Conservation (phyloP, 441 rosid species). For the Isatis lusitanica region DNA sequence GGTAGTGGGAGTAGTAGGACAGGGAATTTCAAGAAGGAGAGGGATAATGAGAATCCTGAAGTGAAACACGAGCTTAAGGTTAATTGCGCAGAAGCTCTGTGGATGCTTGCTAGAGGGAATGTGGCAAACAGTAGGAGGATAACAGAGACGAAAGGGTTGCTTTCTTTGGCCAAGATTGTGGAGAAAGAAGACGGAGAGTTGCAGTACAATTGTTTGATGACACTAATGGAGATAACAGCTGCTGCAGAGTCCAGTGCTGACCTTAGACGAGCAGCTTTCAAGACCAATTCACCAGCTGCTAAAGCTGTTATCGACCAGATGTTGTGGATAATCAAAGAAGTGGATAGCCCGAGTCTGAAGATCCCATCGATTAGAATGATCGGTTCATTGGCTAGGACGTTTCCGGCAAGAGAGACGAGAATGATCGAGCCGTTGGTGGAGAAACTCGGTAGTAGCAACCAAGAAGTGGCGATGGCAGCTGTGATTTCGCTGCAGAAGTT, state of each 20-base stretch:
- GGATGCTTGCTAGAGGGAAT: constrained; percentile 66
- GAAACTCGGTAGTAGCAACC: constrained; percentile 41
- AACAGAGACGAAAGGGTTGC: constrained; percentile 70
- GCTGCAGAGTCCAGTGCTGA: constrained; percentile 60
- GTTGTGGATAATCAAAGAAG: constrained; percentile 47
- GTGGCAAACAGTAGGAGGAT: constrained; percentile 57
- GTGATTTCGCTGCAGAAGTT: constrained; percentile 60
- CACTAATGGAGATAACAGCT: constrained; percentile 62
- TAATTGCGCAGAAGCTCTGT: constrained; percentile 50
- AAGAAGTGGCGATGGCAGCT: constrained; percentile 53
- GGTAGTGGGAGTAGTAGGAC: constrained; percentile 43
- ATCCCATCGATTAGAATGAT: constrained; percentile 56
- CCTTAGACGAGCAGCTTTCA: constrained; percentile 64
- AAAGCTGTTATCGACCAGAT: constrained; percentile 68
- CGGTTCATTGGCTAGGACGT: constrained; percentile 65
- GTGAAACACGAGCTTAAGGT: constrained; percentile 53
- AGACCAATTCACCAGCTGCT: constrained; percentile 67
- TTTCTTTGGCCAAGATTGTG: constrained; percentile 61
- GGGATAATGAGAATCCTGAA: constrained; percentile 60
- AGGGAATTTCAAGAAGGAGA: constrained; percentile 46
- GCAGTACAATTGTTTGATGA: constrained; percentile 61
- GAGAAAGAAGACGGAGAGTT: constrained; percentile 56
- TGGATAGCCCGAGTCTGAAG: constrained; percentile 44
- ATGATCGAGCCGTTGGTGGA: constrained; percentile 52
- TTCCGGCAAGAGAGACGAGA: constrained; percentile 64